Percentiles rank a stretch among this genome's conserved stretches.
phyloP scores from a whole-genome alignment of 768 basidiomycete species.

The Cystofilobasidium bisporidii region DNA sequence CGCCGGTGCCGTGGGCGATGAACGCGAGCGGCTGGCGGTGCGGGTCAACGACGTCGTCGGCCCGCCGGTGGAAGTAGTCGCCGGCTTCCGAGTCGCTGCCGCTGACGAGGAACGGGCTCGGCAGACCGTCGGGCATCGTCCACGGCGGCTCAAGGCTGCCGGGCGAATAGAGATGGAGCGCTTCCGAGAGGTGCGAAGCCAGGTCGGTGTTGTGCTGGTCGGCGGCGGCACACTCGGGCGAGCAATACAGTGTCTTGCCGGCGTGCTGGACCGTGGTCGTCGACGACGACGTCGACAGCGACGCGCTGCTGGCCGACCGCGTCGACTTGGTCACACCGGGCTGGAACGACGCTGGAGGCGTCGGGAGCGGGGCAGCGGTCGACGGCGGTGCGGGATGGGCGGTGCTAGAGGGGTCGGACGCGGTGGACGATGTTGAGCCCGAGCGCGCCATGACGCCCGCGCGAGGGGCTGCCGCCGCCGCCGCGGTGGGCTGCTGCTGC shows the following conservation, averaged over 20 bases:
- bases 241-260: not conserved
- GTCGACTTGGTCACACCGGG: not conserved
- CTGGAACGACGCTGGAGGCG: not conserved
- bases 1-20: not conserved
- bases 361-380: not conserved
- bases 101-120: slow-evolving; percentile 22
- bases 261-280: no score
- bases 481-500: no score
- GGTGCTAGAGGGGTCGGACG: slow-evolving; percentile 2
- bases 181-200: not conserved
- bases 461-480: not conserved
- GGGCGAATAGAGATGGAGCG: not conserved
- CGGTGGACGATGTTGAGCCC: not conserved
- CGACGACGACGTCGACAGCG: slow-evolving; percentile 1
- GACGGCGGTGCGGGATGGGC: no score
- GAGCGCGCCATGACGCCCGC: not conserved
- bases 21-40: not conserved
- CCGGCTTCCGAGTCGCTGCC: slow-evolving; percentile 15
- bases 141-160: not conserved
- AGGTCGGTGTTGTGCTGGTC: not conserved
- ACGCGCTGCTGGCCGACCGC: not conserved
- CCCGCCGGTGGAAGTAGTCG: slow-evolving; percentile 18
- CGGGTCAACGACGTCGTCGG: not conserved
- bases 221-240: not conserved
- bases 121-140: not conserved